Base-by-base conservation (phyloP, 1,284 basidiomycete genomes). In the Polyporus tsugae region DNA sequence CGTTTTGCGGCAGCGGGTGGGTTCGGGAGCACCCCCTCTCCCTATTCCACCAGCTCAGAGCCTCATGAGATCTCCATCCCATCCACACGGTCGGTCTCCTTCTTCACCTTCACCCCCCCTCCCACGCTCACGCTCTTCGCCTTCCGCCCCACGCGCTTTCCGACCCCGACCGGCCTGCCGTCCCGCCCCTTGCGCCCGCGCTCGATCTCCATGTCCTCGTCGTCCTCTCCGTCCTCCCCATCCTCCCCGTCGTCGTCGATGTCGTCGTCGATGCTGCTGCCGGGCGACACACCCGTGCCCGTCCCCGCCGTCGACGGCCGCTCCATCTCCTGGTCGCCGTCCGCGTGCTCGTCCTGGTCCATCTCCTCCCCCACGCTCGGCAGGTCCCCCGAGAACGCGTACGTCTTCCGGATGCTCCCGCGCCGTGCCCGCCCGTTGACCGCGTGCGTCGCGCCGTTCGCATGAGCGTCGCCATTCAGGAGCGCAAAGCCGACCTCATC, bases 301-400 rank as follows among this genome's bases (percentile, higher is more conserved):
- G 73, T 59, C 49, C 46, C 46, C 22, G 46, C 74, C 3, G 75
- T 77, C 64, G 73, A 71, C 57, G 76, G 74, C 61, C 77, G 69
- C 60, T 75, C 76, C 72, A 75, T 74, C 57, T 77, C 77, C 63
- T 75, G 73, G 58, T 78, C 78, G 46, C 65, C 60, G 67, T 69
- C 69, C 70, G 19, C 44, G n/a, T 74, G 73, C 66, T 66, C 72
- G 64, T 75, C 76, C 70, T 76, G 73, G 22, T 77, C 75, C 75
- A 76, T 77, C 75, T 79, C 78, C 65, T 76, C 77, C 22, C 46
- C 46, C 66, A 79, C 78, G 70, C 76, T 76, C 73, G 77, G 78
- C 46, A 78, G 72, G 72, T 74, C 74, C 67, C 74, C 75, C 35
- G 73, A 75, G 62, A 22, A 29, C 29, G 61, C 66, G 66, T 75